phyloP scores from a whole-genome alignment of 257 asterid species.

The Solanum raphanifolium region DNA sequence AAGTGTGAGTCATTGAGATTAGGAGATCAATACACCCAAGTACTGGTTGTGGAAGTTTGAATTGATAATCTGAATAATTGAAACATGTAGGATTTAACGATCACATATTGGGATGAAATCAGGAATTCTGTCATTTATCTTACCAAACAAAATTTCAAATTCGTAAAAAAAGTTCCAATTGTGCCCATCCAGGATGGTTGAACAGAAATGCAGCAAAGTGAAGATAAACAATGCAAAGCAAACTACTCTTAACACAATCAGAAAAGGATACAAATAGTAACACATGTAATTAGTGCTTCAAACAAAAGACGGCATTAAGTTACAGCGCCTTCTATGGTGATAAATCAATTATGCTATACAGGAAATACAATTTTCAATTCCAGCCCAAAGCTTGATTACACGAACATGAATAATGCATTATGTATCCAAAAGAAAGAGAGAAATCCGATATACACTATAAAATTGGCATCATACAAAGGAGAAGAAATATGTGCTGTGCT shows the following conservation, averaged over 20 bases:
- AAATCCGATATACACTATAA: not conserved
- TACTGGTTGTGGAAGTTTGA: not conserved
- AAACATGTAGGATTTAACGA: not conserved
- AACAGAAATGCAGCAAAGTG: not conserved
- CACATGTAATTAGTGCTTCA: not conserved
- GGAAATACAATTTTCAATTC: not conserved
- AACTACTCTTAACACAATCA: not conserved
- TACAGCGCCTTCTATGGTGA: not conserved
- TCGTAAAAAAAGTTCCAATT: not conserved
- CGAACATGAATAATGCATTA: not conserved
- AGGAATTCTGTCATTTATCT: not conserved
- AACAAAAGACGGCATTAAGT: not conserved
- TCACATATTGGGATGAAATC: not conserved
- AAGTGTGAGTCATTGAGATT: not conserved
- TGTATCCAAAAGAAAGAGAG: not conserved
- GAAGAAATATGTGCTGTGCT: not conserved
- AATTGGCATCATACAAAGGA: not conserved
- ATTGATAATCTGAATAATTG: not conserved
- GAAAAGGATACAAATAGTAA: not conserved
- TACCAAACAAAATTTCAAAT: not conserved
- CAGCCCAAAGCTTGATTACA: not conserved
- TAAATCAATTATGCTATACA: not conserved
- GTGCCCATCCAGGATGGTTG: not conserved
- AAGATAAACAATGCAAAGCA: not conserved
- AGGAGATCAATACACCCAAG: not conserved